phyloP scores from a whole-genome alignment of 768 basidiomycete genomes.

The Coprinopsis cinerea region DNA sequence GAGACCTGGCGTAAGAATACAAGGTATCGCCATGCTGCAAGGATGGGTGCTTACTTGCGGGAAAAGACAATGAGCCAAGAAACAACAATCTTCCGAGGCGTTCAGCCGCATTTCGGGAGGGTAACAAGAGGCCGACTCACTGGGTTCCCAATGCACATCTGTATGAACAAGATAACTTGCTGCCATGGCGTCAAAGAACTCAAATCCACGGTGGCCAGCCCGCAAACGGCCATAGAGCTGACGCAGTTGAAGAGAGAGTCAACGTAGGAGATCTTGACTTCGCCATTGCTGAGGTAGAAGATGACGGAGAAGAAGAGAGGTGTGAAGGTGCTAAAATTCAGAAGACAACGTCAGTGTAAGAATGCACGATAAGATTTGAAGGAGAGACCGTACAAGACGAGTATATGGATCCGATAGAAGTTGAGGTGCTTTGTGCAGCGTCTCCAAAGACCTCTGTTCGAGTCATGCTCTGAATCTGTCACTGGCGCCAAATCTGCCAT shows the following conservation, averaged over 20 bases:
- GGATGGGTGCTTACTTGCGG: constrained; percentile 46
- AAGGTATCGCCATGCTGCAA: not conserved
- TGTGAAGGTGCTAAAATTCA: constrained; percentile 52
- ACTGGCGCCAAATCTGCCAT: not conserved
- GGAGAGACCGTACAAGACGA: constrained; percentile 47
- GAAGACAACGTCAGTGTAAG: constrained; percentile 8
- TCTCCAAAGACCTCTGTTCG: constrained; percentile 18
- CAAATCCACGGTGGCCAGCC: constrained; percentile 65
- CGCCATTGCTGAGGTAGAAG: constrained; percentile 79
- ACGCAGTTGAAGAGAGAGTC: constrained; percentile 76
- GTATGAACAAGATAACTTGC: constrained; percentile 63
- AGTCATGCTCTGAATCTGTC: not conserved
- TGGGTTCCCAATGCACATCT: constrained; percentile 74
- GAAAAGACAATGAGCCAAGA: constrained; percentile 83
- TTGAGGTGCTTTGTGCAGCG: constrained; percentile 47
- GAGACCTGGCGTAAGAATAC: not conserved
- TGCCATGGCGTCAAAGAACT: constrained; percentile 66
- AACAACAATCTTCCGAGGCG: constrained; percentile 52
- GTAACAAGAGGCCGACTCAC: constrained; percentile 35
- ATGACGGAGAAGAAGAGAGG: constrained; percentile 77
- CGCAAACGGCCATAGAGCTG: constrained; percentile 75
- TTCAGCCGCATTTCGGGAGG: constrained; percentile 1
- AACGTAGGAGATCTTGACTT: constrained; percentile 62
- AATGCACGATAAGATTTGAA: not conserved
- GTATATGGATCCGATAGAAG: constrained; percentile 58